Conservation (phyloP, 768 basidiomycete genomes). For the Boletus coccyginus region DNA sequence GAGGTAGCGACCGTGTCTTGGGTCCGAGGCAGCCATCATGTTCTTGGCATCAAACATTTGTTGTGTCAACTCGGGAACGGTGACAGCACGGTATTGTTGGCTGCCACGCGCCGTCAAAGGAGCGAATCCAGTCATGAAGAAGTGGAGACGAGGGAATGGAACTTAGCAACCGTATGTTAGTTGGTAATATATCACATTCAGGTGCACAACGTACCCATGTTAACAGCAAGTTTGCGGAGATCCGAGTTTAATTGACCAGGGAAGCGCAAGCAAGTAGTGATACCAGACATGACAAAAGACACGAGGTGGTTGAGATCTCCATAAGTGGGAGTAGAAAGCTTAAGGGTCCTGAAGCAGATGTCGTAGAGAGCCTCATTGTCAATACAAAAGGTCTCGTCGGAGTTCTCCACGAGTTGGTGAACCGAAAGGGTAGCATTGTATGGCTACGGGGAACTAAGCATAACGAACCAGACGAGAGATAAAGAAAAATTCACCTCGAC, state of each 20-base stretch:
- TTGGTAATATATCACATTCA: background rate
- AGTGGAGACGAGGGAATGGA: constrained; percentile 98
- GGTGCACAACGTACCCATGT: constrained; percentile 76
- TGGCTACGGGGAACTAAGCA: constrained; percentile 49
- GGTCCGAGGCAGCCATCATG: constrained; percentile 99
- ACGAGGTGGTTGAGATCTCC: constrained; percentile 98
- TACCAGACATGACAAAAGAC: constrained; percentile 97
- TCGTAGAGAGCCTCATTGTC: constrained; percentile 99
- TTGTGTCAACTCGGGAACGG: constrained; percentile 95
- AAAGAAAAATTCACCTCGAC: constrained; percentile 63
- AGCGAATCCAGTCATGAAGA: constrained; percentile 98
- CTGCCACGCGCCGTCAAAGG: constrained; percentile 93
- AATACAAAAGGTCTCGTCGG: constrained; percentile 99
- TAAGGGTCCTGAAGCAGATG: constrained; percentile 97
- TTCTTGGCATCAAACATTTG: constrained; percentile 99
- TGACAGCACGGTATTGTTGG: constrained; percentile 94
- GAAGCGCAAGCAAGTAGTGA: constrained; percentile 98
- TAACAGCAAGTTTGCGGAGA: constrained; percentile 95
- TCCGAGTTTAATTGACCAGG: constrained; percentile 99
- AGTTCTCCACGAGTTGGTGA: constrained; percentile 99
- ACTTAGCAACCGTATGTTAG: constrained; percentile 44
- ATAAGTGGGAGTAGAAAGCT: constrained; percentile 93
- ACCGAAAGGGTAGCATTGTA: constrained; percentile 99
- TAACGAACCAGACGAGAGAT: background rate
- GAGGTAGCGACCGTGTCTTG: constrained; percentile 94